These are phyloP conservation scores for Solanum hybrid DNA, from an alignment of 305 asterid species.

Conservation along the genomic window DNA sequence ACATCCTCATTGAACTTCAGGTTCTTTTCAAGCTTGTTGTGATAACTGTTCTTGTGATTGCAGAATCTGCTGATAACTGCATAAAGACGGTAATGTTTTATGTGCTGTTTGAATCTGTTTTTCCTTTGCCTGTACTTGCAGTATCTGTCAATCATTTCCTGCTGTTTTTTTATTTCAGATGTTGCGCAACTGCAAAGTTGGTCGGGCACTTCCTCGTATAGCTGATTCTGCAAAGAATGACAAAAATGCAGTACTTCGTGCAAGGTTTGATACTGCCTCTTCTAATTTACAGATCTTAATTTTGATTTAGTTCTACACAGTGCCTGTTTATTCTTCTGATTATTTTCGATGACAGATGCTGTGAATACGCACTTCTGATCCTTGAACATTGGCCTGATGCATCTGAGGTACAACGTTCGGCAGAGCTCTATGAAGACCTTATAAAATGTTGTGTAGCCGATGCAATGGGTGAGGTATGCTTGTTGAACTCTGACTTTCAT, in stretches of 20 bases:
- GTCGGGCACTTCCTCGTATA: constrained; percentile 82
- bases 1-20: constrained; percentile 40
- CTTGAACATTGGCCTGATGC: constrained; percentile 99
- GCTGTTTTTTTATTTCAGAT: constrained; percentile 37
- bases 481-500: neutral
- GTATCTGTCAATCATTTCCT: constrained; percentile 6
- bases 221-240: constrained; percentile 90
- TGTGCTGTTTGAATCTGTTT: neutral
- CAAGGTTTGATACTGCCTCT: constrained; percentile 46
- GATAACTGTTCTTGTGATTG: constrained; percentile 97
- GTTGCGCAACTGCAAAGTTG: constrained; percentile 93
- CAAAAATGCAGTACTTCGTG: constrained; percentile 89
- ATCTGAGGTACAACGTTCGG: constrained; percentile 91
- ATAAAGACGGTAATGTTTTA: constrained; percentile 71
- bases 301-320: neutral
- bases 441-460: constrained; percentile 88
- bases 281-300: neutral
- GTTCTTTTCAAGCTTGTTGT: constrained; percentile 99
- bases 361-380: constrained; percentile 90
- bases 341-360: constrained; percentile 46
- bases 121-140: neutral
- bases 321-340: neutral
- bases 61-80: constrained; percentile 99
- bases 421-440: constrained; percentile 91
- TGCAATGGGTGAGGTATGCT: constrained; percentile 94